These are phyloP conservation scores for Endoconidiophora laricicola DNA, from an alignment of 2,329 filamentous ascomycete species.

Conservation along the genomic window DNA sequence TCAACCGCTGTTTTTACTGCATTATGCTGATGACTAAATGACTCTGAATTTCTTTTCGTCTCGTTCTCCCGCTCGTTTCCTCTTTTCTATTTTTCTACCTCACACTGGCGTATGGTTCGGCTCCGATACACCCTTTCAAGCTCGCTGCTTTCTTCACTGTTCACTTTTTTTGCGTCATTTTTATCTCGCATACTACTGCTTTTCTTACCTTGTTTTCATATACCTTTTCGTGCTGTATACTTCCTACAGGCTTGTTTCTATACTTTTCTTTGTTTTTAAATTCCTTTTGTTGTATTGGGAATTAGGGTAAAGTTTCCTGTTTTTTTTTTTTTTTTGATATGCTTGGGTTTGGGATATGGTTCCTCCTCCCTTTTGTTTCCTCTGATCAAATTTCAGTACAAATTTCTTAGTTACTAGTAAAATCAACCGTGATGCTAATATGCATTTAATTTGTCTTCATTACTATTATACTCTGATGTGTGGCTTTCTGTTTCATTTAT, in stretches of 20 bases:
- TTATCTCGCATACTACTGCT: not conserved
- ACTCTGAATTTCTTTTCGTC: no score
- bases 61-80: not conserved
- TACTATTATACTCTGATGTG: not conserved
- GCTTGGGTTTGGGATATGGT: no score
- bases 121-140: no score
- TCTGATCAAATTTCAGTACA: no score
- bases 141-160: not conserved
- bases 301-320: not conserved
- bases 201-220: not conserved
- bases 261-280: not conserved
- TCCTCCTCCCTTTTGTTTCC: no score
- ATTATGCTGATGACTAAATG: no score
- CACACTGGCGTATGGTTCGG: no score
- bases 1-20: not conserved
- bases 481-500: not conserved
- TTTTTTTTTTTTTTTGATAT: no score
- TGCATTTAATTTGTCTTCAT: not conserved
- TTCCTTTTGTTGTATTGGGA: not conserved
- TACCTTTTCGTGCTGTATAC: not conserved
- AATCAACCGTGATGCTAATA: no score
- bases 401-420: no score
- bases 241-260: not conserved
- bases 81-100: no score
- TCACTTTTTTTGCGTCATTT: not conserved